Evolutionary conservation across 306 rosid genomes (phyloP).

Genomic region (Benincasa hispida): DNA sequence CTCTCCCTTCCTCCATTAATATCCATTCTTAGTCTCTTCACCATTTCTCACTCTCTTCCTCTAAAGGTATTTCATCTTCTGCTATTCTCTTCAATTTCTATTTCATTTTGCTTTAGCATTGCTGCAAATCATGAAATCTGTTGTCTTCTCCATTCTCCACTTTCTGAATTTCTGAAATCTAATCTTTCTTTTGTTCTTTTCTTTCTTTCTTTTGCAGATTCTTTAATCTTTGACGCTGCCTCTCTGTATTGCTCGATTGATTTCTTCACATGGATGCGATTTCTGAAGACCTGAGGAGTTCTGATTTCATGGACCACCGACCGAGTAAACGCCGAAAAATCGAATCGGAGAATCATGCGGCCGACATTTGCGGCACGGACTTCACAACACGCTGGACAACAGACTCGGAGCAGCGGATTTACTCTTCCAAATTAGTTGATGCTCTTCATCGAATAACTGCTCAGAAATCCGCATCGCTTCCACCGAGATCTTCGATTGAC

Average conservation of each 20-base stretch:
- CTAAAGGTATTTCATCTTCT: background rate
- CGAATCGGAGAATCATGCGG: background rate
- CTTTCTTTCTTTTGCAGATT: background rate
- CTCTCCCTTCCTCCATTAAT: background rate
- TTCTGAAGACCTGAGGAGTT: background rate
- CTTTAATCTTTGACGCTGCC: background rate
- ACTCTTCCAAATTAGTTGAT: conserved; percentile 44
- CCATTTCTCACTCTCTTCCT: background rate
- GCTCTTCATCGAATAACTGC: conserved; percentile 37
- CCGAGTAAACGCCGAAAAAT: conserved; percentile 41
- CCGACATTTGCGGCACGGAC: background rate
- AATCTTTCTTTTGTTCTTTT: too few relatives aligned
- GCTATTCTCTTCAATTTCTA: background rate
- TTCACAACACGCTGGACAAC: conserved; percentile 81
- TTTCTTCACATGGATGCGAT: background rate
- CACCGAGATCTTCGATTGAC: background rate
- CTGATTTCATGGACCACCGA: background rate
- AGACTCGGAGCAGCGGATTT: conserved; percentile 46
- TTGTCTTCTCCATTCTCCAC: background rate
- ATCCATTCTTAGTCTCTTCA: background rate
- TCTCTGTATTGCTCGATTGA: background rate
- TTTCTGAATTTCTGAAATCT: too few relatives aligned
- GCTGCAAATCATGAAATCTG: background rate
- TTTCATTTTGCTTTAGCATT: background rate
- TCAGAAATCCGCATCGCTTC: conserved; percentile 12